Evolutionary conservation across 202 grass and related monocot genomes (phyloP).

Genomic region (Carex arenaria): DNA sequence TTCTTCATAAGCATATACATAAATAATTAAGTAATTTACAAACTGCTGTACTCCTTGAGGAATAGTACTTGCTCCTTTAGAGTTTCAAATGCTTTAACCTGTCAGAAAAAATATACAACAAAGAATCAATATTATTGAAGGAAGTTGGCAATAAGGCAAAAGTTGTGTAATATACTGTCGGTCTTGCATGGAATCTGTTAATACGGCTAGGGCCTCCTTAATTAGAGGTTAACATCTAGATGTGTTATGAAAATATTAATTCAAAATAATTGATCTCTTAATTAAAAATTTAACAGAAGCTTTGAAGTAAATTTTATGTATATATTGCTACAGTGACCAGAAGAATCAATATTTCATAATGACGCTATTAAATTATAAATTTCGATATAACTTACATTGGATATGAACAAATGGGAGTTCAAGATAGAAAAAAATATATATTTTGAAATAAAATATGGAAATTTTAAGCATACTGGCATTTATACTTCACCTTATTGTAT

Average conservation of each 20-base stretch:
- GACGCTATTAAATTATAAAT: background rate
- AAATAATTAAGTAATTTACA: conserved; percentile 2
- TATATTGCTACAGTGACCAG: background rate
- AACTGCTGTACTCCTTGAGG: background rate
- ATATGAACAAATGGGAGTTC: background rate
- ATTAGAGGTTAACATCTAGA: background rate
- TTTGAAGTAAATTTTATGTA: background rate
- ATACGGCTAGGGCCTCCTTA: background rate
- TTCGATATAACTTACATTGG: background rate
- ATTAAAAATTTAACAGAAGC: background rate
- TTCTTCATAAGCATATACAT: background rate
- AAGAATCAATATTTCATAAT: background rate
- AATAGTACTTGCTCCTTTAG: background rate
- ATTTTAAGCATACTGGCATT: background rate
- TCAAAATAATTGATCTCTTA: background rate
- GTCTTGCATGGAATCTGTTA: background rate
- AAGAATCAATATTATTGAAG: background rate
- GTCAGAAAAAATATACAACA: conserved; percentile 10
- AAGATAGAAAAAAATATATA: background rate
- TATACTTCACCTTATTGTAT: background rate
- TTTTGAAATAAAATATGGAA: background rate
- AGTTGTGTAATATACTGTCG: background rate
- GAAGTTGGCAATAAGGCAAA: background rate
- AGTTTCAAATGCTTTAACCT: conserved; percentile 20
- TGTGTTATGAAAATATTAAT: background rate